These are phyloP conservation scores for Asclepias syriaca DNA, from an alignment of 257 asterid genomes.

Conservation along the genomic window DNA sequence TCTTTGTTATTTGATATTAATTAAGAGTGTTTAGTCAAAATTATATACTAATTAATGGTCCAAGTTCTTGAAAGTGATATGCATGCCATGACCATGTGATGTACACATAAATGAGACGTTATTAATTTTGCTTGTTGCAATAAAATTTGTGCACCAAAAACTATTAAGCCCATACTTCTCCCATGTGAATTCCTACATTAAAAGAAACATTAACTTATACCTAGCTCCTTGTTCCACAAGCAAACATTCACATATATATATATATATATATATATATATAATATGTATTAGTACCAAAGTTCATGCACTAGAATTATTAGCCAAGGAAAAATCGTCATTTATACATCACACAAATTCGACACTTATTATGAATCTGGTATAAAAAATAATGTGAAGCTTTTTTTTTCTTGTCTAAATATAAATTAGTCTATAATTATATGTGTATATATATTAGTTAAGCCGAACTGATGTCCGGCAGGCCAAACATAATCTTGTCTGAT, in stretches of 20 bases:
- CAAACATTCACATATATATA: neutral
- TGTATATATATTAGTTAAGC: no score
- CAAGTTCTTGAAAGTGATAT: conserved; percentile 5
- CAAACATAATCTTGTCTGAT: conserved; percentile 1
- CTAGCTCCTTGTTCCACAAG: neutral
- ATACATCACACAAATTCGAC: no score
- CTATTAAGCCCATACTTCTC: neutral
- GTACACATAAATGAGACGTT: neutral
- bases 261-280: neutral
- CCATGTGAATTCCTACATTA: conserved; percentile 3
- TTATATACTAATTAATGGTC: neutral
- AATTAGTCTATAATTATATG: no score
- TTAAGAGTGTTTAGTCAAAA: neutral
- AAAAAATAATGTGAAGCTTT: no score
- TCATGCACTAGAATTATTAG: neutral
- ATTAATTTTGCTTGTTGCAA: neutral
- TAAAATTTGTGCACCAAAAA: neutral
- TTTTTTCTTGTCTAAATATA: no score
- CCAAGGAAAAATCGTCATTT: neutral
- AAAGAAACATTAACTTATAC: neutral
- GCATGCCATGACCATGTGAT: neutral
- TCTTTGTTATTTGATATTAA: neutral
- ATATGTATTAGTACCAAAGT: neutral
- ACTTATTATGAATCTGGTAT: no score
- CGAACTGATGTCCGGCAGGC: no score